Evolutionary conservation across 2,329 filamentous ascomycete genomes (phyloP).

Genomic region (Drechslerella stenobrocha): DNA sequence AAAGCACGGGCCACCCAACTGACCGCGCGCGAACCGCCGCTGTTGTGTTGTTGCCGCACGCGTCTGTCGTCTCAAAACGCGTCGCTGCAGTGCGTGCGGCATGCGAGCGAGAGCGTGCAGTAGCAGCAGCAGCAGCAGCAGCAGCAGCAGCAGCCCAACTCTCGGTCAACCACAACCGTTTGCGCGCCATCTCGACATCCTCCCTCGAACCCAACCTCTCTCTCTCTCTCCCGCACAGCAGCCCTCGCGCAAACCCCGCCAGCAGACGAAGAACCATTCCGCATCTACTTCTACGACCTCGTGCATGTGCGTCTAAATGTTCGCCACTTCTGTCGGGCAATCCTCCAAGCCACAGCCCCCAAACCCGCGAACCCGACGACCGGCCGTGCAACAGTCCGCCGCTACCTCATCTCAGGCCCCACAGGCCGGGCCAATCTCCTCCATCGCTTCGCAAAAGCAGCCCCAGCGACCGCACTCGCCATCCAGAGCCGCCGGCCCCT

Average conservation of each 20-base stretch:
- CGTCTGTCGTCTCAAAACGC: slow-evolving; percentile 28
- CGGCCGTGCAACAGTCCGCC: slow-evolving; percentile 52
- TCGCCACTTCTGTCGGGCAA: slow-evolving; percentile 51
- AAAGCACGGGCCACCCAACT: slow-evolving; percentile 14
- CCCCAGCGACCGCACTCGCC: slow-evolving; percentile 49
- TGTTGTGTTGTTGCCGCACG: slow-evolving; percentile 33
- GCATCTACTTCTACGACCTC: too few species aligned
- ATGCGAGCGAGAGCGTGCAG: too few species aligned
- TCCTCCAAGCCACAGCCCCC: slow-evolving; percentile 59
- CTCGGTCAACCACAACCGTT: not conserved
- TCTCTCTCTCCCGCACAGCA: not conserved
- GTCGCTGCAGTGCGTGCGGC: slow-evolving; percentile 15
- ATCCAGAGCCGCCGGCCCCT: slow-evolving; percentile 47
- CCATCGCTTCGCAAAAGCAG: slow-evolving; percentile 44
- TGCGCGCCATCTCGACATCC: not conserved
- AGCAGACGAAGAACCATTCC: not conserved
- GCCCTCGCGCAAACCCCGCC: not conserved
- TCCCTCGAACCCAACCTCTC: not conserved
- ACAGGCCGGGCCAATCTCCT: slow-evolving; percentile 33
- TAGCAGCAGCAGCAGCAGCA: not conserved
- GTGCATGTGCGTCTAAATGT: slow-evolving; percentile 47
- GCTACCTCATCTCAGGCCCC: slow-evolving; percentile 31
- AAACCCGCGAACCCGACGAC: slow-evolving; percentile 54
- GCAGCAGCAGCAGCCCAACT: not conserved
- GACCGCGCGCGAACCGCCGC: not conserved